Conservation (phyloP, 78 protist species). For the Emiliania huxleyi region DNA sequence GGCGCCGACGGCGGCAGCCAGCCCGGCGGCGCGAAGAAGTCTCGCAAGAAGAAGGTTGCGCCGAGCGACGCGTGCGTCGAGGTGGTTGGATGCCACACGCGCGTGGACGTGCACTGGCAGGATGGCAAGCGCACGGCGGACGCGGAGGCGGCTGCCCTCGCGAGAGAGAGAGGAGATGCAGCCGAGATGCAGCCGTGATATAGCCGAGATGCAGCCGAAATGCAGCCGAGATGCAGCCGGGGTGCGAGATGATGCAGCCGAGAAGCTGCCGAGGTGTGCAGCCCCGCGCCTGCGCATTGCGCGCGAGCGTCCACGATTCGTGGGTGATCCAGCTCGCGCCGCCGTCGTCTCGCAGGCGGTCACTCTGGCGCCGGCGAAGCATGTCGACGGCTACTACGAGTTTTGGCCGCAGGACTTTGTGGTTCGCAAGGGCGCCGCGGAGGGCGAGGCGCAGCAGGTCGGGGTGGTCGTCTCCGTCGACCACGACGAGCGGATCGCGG, state of each 20-base stretch:
- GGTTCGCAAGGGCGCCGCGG: too few relatives aligned
- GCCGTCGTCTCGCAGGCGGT: background rate
- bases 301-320: too few relatives aligned
- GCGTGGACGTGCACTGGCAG: conserved; percentile 20
- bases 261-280: too few relatives aligned
- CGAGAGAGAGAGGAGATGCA: too few relatives aligned
- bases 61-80: background rate
- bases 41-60: background rate
- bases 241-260: too few relatives aligned
- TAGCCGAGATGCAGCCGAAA: too few relatives aligned
- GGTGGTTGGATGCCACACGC: background rate
- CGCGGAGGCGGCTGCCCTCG: background rate
- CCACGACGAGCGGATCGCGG: background rate
- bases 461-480: background rate
- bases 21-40: background rate
- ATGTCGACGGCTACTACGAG: conserved; percentile 21
- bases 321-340: too few relatives aligned
- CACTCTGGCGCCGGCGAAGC: conserved; percentile 2
- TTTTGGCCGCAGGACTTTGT: conserved; percentile 17
- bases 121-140: background rate
- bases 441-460: background rate
- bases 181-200: too few relatives aligned
- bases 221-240: too few relatives aligned
- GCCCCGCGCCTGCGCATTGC: too few relatives aligned
- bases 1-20: background rate